Evolutionary conservation across 495 filamentous ascomycete species (phyloP).

Genomic region (Penicillium bovifimosum): DNA sequence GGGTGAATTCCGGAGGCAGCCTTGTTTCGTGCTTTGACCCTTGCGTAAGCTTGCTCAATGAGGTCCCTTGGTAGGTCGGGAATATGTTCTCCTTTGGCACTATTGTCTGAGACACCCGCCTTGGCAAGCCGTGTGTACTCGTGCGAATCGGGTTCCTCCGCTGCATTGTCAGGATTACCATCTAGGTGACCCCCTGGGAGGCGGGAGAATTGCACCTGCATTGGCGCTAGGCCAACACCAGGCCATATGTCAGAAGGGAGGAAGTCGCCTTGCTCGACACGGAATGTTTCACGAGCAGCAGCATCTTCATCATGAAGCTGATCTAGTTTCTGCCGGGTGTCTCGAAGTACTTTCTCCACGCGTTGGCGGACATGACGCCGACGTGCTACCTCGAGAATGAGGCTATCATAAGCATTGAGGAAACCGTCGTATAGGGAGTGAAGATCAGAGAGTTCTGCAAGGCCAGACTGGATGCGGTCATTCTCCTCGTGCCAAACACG

Average conservation of each 20-base stretch:
- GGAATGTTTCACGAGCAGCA: conserved; percentile 70
- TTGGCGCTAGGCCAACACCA: conserved; percentile 56
- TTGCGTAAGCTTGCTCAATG: conserved; percentile 48
- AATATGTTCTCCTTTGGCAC: conserved; percentile 38
- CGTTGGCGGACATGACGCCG: conserved; percentile 64
- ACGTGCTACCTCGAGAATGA: conserved; percentile 77
- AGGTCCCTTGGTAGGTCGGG: conserved; percentile 51
- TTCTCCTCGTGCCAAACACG: conserved; percentile 71
- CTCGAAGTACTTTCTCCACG: conserved; percentile 66
- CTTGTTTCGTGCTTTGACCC: conserved; percentile 29
- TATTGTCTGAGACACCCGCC: conserved; percentile 11
- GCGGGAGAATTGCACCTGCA: conserved; percentile 49
- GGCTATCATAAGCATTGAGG: conserved; percentile 70
- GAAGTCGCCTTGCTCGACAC: conserved; percentile 75
- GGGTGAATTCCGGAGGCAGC: background rate
- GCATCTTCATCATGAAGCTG: conserved; percentile 70
- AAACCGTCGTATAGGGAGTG: conserved; percentile 78
- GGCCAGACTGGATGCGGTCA: conserved; percentile 56
- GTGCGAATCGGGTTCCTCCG: conserved; percentile 2
- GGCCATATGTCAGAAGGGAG: conserved; percentile 89
- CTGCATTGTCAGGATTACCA: conserved; percentile 7
- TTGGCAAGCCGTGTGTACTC: background rate
- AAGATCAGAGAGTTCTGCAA: conserved; percentile 68
- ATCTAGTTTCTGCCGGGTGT: conserved; percentile 69
- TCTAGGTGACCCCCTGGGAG: conserved; percentile 36